Base-by-base conservation (phyloP, 495 filamentous ascomycete species). In the Neurospora sp. region DNA sequence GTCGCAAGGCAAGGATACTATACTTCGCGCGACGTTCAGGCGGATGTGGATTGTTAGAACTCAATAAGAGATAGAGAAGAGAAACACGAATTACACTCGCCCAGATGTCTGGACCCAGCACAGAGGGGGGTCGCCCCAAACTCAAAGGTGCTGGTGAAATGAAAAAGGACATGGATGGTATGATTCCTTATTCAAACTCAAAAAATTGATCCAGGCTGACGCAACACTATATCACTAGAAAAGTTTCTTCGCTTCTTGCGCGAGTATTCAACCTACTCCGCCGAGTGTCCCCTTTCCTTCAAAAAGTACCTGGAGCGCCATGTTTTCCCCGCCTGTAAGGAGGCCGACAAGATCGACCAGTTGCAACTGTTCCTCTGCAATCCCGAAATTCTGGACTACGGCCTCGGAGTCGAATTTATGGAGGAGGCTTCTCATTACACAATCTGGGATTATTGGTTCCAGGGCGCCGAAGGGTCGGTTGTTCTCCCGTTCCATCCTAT, bases 271-370 rank as follows among this genome's bases (percentile, higher is more conserved):
- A 68, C 40, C 8, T 42, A 70, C 27, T 41, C 70, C 39, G 10
- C 45, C 2, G 76, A 77, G 40, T 76, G 74, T 20, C 69, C 69
- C 27, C 61, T 40, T n/a, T 22, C 53, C 8, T 72, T 76, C 48
- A 73, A 65, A 39, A 72, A 35, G 3, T 75, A 65, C 40, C 40
- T 77, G 8, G 42, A 69, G 39, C 69, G 73, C 0, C 69, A 61
- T 35, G 74, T 76, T 0, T 69, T 75, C 16, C 69, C 37, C 42
- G 65, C 38, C 10, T 45, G 38, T 35, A 59, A 73, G 9, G 72
- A 72, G 8, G 12, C 48, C 35, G 37, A 70, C 53, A 16, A 39
- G 22, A 69, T 41, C 39, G 41, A 48, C 3, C 31, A 65, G 27
- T 8, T 75, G n/a, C 42, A 72, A 6, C n/a, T 16, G 22, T 17